These are phyloP conservation scores for Yamagishiella unicocca DNA, from an alignment of 139 green algal genomes.

Conservation along the genomic window DNA sequence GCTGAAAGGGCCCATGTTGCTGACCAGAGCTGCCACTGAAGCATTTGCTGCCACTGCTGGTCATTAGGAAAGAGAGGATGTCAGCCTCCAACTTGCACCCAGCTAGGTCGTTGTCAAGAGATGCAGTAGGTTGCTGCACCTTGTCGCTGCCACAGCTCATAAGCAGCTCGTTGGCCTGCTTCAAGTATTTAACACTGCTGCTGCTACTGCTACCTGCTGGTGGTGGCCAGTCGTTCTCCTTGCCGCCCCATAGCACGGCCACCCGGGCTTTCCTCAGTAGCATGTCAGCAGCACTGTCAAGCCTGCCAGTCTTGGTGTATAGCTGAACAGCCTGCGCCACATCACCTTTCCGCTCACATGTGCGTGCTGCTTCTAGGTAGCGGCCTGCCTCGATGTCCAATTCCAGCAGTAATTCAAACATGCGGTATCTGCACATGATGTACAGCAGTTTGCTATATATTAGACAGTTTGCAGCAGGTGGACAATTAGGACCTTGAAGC, in stretches of 20 bases:
- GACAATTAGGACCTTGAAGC: no score
- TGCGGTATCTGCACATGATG: conserved; percentile 4
- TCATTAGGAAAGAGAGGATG: neutral
- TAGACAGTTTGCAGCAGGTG: no score
- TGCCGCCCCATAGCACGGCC: conserved; percentile 11
- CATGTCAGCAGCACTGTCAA: neutral
- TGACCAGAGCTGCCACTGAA: neutral
- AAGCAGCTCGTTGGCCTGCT: neutral
- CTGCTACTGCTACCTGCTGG: neutral
- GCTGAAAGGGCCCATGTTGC: neutral
- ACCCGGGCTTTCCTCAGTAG: neutral
- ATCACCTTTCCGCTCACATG: neutral
- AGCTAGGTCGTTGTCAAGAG: neutral
- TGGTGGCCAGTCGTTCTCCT: neutral
- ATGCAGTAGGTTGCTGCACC: no score
- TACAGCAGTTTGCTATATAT: neutral
- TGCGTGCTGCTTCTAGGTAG: neutral
- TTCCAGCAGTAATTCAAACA: conserved; percentile 6
- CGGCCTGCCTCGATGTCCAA: conserved; percentile 10
- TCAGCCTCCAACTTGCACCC: neutral
- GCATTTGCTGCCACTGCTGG: neutral
- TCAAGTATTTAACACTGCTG: neutral
- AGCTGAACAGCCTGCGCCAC: neutral
- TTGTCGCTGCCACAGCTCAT: neutral
- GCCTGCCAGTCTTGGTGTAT: neutral